Evolutionary conservation across 1,139 yeast genomes (phyloP).

Genomic region (Zygoascus hellenicus): DNA sequence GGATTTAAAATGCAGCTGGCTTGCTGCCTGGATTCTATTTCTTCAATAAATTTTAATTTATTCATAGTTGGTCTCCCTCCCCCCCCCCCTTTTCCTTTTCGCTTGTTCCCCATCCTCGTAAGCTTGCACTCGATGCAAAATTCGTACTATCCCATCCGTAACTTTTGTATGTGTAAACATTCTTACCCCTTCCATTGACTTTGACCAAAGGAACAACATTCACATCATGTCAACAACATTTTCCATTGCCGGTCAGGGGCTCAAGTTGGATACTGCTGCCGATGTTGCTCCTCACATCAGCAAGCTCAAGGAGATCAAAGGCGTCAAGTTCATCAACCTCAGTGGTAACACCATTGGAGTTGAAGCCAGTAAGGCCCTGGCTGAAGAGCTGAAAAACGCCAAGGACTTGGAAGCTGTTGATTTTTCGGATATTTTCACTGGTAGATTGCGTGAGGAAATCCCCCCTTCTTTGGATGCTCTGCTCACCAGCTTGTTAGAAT

Average conservation of each 20-base stretch:
- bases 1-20: not conserved
- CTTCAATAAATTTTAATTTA: not conserved
- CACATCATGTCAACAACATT: conserved; percentile 16
- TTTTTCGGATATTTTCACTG: conserved; percentile 89
- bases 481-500: conserved; percentile 65
- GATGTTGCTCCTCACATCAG: conserved; percentile 65
- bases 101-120: not conserved
- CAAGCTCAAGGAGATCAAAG: conserved; percentile 41
- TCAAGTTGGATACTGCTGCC: conserved; percentile 65
- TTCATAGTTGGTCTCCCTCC: not conserved
- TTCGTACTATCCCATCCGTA: too few species aligned
- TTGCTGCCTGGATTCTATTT: not conserved
- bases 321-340: conserved; percentile 60
- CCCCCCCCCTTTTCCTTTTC: too few species aligned
- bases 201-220: too few species aligned
- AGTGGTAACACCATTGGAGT: conserved; percentile 94
- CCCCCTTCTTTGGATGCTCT: conserved; percentile 73
- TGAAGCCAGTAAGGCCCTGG: conserved; percentile 72
- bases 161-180: too few species aligned
- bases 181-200: too few species aligned
- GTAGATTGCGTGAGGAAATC: conserved; percentile 89
- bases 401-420: conserved; percentile 53
- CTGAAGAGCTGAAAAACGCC: conserved; percentile 47
- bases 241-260: conserved; percentile 70
- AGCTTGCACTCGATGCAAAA: too few species aligned